Percentiles rank a stretch among this genome's conserved stretches.
phyloP scores from a whole-genome alignment of 2,329 filamentous ascomycete genomes.

The Aureobasidium sp. region DNA sequence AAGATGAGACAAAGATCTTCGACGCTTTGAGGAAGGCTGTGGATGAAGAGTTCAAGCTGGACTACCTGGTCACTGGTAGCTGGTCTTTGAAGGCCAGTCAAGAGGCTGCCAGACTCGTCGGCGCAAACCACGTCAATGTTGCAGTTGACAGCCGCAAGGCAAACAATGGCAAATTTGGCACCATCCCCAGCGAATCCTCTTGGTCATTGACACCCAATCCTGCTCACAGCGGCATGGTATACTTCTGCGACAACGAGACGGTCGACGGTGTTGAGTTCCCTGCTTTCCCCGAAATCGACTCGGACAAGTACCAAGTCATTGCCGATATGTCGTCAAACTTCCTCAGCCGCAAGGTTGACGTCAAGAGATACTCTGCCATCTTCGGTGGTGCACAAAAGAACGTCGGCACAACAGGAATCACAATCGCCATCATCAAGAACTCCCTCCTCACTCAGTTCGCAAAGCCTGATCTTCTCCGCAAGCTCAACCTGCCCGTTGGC shows the following conservation, averaged over 20 bases:
- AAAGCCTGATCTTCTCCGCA: slow-evolving; percentile 60
- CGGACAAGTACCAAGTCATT: slow-evolving; percentile 60
- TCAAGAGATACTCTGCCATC: slow-evolving; percentile 72
- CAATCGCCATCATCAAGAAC: slow-evolving; percentile 79
- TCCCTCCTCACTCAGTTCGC: slow-evolving; percentile 64
- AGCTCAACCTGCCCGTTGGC: slow-evolving; percentile 67
- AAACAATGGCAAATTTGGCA: slow-evolving; percentile 77
- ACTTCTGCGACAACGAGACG: slow-evolving; percentile 91
- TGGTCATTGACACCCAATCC: slow-evolving; percentile 65
- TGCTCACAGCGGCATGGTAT: slow-evolving; percentile 62
- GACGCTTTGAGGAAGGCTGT: slow-evolving; percentile 45
- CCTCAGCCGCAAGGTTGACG: slow-evolving; percentile 68
- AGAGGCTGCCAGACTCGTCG: slow-evolving; percentile 72
- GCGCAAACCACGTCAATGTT: slow-evolving; percentile 72
- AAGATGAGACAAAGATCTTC: slow-evolving; percentile 51
- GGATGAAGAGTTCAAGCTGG: slow-evolving; percentile 60
- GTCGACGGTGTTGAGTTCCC: slow-evolving; percentile 91
- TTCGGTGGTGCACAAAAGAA: slow-evolving; percentile 96
- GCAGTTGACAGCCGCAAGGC: slow-evolving; percentile 56
- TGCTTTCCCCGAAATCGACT: slow-evolving; percentile 59
- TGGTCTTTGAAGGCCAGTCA: slow-evolving; percentile 87
- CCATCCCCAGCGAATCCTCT: slow-evolving; percentile 66
- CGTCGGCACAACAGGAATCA: slow-evolving; percentile 76
- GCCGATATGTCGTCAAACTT: slow-evolving; percentile 96
- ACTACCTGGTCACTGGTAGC: slow-evolving; percentile 84